Conservation (phyloP, 306 rosid species). For the Lablab purpureus region DNA sequence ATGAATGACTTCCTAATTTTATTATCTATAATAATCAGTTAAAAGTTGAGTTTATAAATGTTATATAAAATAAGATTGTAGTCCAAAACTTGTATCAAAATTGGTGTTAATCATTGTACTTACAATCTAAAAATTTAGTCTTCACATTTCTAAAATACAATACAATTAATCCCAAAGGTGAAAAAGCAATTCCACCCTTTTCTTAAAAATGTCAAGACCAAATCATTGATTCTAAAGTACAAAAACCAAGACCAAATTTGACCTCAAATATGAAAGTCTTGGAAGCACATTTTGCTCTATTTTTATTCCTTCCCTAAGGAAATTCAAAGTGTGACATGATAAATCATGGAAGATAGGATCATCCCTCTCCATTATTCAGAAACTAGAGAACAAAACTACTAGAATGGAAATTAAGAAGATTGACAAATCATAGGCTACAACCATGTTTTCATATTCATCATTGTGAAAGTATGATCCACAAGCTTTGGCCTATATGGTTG, state of each 20-base stretch:
- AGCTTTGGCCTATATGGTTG: slow-evolving; percentile 52
- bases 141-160: too few species aligned
- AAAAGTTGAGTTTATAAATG: too few species aligned
- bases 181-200: too few species aligned
- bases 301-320: neutral
- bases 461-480: slow-evolving; percentile 33
- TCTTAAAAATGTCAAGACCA: neutral
- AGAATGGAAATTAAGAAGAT: neutral
- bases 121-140: too few species aligned
- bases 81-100: too few species aligned
- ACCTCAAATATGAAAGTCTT: neutral
- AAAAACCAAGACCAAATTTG: neutral
- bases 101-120: too few species aligned
- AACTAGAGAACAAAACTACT: neutral
- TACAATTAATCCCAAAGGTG: too few species aligned
- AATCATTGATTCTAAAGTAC: neutral
- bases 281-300: neutral
- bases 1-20: too few species aligned
- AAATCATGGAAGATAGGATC: neutral
- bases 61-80: too few species aligned
- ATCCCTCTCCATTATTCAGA: neutral
- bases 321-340: neutral
- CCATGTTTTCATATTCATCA: slow-evolving; percentile 22
- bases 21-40: too few species aligned
- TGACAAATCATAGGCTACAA: slow-evolving; percentile 2